Evolutionary conservation across 441 rosid genomes (phyloP), one percentile per base, ranked within the genome.

Genomic region (Macaranga tanarius): DNA sequence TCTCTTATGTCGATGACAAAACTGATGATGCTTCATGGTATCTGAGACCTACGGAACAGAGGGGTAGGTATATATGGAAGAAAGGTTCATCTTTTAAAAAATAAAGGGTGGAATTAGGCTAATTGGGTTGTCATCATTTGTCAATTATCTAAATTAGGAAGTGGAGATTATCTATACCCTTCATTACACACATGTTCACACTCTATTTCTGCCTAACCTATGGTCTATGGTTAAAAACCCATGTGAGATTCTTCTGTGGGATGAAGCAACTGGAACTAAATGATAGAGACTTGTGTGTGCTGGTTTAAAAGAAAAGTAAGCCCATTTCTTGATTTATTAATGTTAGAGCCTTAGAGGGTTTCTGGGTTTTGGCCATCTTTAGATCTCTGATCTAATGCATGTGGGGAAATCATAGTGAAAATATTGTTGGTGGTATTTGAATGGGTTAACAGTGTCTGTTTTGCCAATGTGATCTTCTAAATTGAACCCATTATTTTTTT

Each of bases 71-170:
- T 47, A 23, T 10, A 48, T 58, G 55, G 52, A 34, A 31, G 15
- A 40, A 20, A 48, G 20, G 26, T 58, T 5, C 19, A n/a, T 26
- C 55, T 26, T 47, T 19, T 0, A 16, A 3, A 58, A 58, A 25
- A 20, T 0, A 19, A 40, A 17, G 45, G 5, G 17, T 2, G 16
- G 42, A 31, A 9, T 31, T 50, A 25, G 23, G 22, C 10, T 7
- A 26, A 34, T 48, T 47, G 22, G 67, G 4, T 16, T 63, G 31
- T 47, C 4, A 58, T 58, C 34, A 73, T 15, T 23, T 56, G 13
- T 69, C 55, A 19, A 51, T 67, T 74, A 15, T 52, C 63, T 31
- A 58, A 57, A 57, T 57, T 44, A 17, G 38, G 16, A 73, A 73
- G 51, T 31, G 34, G 45, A 45, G n/a, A 34, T 34, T 34, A 34